These are phyloP conservation scores for Kodamaea alishanica DNA, from an alignment of 1,139 yeast species.

Conservation along the genomic window DNA sequence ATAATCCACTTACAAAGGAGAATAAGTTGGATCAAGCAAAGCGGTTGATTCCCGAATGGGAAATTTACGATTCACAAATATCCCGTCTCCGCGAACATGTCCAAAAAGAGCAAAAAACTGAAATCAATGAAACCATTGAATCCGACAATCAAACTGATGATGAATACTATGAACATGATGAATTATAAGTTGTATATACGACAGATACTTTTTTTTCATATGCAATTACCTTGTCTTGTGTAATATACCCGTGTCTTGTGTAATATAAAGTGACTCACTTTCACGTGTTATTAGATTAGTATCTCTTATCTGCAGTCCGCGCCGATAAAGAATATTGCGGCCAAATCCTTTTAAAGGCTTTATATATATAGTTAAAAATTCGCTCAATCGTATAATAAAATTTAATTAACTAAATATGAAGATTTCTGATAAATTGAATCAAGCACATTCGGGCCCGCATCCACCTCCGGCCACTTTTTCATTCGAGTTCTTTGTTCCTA, in stretches of 20 bases:
- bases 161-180: slow-evolving; percentile 13
- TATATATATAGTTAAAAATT: too few relatives aligned
- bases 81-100: not conserved
- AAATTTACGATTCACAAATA: slow-evolving; percentile 54
- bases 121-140: not conserved
- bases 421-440: slow-evolving; percentile 50
- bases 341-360: too few relatives aligned
- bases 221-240: too few relatives aligned
- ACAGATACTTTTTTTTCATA: too few relatives aligned
- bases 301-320: too few relatives aligned
- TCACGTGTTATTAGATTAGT: too few relatives aligned
- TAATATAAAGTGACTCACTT: too few relatives aligned
- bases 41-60: slow-evolving; percentile 79
- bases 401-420: slow-evolving; percentile 31
- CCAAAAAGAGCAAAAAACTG: slow-evolving; percentile 1
- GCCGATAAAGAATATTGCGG: too few relatives aligned
- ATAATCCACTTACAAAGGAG: slow-evolving; percentile 77
- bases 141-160: slow-evolving; percentile 1
- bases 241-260: too few relatives aligned
- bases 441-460: slow-evolving; percentile 41
- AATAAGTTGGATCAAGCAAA: slow-evolving; percentile 71
- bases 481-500: slow-evolving; percentile 97
- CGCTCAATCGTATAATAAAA: too few relatives aligned
- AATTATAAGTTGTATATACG: slow-evolving; percentile 13
- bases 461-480: slow-evolving; percentile 74